Evolutionary conservation across 805 yeast genomes (phyloP), one percentile per base, ranked within the genome.

Genomic region (Candida chilensis): DNA sequence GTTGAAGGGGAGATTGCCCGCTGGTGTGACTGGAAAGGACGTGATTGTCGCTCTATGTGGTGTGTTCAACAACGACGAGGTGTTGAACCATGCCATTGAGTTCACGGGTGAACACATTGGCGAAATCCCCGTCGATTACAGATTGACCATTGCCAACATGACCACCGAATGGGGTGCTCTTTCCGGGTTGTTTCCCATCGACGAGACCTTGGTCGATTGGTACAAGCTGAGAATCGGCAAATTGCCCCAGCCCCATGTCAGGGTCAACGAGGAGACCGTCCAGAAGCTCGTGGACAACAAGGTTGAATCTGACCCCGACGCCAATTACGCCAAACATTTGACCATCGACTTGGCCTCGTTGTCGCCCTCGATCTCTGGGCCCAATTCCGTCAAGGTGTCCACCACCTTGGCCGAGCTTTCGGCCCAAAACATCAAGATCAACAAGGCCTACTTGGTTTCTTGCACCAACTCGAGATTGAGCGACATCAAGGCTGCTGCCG

Each of bases 111-210:
- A 80, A 32, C 86, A 84, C 28, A 63, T 87, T 24, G 60, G 69
- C 20, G 65, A 70, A 37, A 58, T 86, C 32, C 64, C 94, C 2
- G 70, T 87, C 29, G 95, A 90, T 50, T 79, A 81, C 50, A 71
- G 96, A 57, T 64, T 88, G 38, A 90, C 96, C 18, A 88, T 88
- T 42, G 96, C 97, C 31, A 88, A 88, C 49, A 84, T 86, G 96
- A 90, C 97, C 24, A 88, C 97, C 17, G 97, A 88, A 59, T 88
- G 97, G 97, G 97, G 97, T 48, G 97, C 97, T 1, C 65, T 92
- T 6, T 82, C 96, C 5, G 99, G 99, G 25, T 64, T 92, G 34
- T 92, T 92, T 75, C 97, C 99, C n/a, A 87, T 90, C 7, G 99
- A 92, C 54, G 63, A 72, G 15, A 75, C 77, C 10, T 64, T 88